Conservation (phyloP, 306 rosid species). For the Quercus gilva region DNA sequence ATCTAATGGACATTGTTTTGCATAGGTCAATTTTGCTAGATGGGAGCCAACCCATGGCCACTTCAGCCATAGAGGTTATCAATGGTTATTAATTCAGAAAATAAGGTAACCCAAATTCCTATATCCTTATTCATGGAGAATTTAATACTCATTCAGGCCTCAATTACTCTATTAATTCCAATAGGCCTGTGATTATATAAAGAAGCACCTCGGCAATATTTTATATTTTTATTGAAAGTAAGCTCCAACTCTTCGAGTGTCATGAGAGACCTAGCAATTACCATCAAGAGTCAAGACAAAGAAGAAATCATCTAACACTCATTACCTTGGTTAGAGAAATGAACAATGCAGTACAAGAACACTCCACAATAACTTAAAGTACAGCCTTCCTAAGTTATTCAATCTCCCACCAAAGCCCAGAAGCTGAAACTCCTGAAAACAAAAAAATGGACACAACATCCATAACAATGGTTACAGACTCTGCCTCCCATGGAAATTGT, state of each 20-base stretch:
- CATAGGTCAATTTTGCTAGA: conserved; percentile 75
- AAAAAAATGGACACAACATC: not conserved
- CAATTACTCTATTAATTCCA: not conserved
- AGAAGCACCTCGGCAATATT: conserved; percentile 40
- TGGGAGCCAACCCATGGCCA: conserved; percentile 88
- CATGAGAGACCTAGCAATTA: conserved; percentile 54
- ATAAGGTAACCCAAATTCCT: conserved; percentile 38
- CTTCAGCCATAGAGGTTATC: conserved; percentile 74
- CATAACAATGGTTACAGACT: not conserved
- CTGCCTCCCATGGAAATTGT: conserved; percentile 47
- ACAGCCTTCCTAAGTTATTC: conserved; percentile 26
- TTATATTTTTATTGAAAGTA: conserved; percentile 44
- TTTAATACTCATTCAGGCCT: not conserved
- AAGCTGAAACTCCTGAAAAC: conserved; percentile 13
- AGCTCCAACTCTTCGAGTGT: conserved; percentile 43
- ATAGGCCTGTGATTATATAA: conserved; percentile 48
- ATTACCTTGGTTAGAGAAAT: conserved; percentile 41
- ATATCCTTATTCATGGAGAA: not conserved
- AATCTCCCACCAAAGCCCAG: not conserved
- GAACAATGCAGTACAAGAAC: conserved; percentile 56
- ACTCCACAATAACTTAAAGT: conserved; percentile 44
- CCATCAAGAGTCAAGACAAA: conserved; percentile 29
- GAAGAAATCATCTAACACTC: conserved; percentile 60
- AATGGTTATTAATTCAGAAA: conserved; percentile 55
- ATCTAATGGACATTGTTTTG: not conserved